A percentile compares a stretch with the other conserved stretches of the same genome.
phyloP scores from a whole-genome alignment of 1,284 basidiomycete species.

The Leccinum colubrinum region DNA sequence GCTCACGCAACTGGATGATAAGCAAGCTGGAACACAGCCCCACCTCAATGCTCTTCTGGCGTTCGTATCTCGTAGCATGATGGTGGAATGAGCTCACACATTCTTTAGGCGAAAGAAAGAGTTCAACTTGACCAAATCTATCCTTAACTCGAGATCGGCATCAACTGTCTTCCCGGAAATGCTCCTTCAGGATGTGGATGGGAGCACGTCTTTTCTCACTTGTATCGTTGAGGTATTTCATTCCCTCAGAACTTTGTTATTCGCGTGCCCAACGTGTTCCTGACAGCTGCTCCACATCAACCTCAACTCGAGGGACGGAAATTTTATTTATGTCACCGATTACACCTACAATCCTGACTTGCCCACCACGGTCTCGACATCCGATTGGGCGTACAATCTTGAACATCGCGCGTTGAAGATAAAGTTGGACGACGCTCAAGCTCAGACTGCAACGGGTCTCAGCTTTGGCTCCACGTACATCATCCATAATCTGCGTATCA shows the following conservation, averaged over 20 bases:
- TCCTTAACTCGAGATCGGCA: constrained; percentile 19
- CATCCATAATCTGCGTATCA: constrained; percentile 52
- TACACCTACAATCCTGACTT: constrained; percentile 56
- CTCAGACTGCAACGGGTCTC: constrained; percentile 40
- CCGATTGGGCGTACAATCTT: constrained; percentile 40
- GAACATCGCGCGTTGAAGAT: constrained; percentile 56
- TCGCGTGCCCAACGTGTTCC: constrained; percentile 3
- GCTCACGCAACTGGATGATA: constrained; percentile 42
- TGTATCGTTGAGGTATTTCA: constrained; percentile 57
- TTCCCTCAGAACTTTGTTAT: background rate
- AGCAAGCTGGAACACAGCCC: constrained; percentile 35
- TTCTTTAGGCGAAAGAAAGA: constrained; percentile 50
- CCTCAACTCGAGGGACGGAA: constrained; percentile 30
- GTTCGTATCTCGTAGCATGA: constrained; percentile 37
- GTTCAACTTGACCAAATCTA: constrained; percentile 36
- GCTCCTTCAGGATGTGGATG: constrained; percentile 45
- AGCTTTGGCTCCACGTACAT: constrained; percentile 42
- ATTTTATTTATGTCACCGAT: constrained; percentile 61
- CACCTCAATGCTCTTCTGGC: constrained; percentile 49
- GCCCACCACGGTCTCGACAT: constrained; percentile 26
- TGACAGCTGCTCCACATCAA: constrained; percentile 48
- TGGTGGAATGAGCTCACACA: constrained; percentile 8
- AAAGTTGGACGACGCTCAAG: constrained; percentile 48
- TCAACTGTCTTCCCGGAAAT: constrained; percentile 41
- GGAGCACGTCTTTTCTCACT: constrained; percentile 44